A percentile compares a stretch with the other conserved stretches of the same genome.
Evolutionary conservation across 2,329 filamentous ascomycete species (phyloP).

Genomic region (Ceratocystis colombiana): DNA sequence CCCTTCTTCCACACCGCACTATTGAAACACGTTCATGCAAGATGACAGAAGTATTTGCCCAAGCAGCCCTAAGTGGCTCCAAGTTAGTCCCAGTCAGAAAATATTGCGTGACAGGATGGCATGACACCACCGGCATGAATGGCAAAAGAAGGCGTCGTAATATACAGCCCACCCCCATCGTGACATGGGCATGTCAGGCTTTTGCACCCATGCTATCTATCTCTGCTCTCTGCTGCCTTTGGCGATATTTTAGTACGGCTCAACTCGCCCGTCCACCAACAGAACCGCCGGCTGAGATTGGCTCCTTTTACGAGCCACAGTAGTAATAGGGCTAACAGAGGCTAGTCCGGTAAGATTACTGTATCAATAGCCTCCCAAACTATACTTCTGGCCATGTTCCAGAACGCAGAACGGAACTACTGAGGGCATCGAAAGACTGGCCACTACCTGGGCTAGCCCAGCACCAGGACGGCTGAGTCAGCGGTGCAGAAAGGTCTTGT

Average conservation of each 20-base stretch:
- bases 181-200: neutral
- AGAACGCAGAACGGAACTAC: neutral
- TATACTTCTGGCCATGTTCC: conserved; percentile 7
- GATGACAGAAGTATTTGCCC: neutral
- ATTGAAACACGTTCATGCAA: conserved; percentile 9
- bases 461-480: neutral
- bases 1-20: neutral
- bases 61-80: neutral
- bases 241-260: neutral
- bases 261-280: neutral
- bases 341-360: neutral
- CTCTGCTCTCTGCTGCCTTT: neutral
- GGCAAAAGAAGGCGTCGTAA: neutral
- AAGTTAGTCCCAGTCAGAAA: neutral
- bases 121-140: neutral
- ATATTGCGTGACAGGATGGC: neutral
- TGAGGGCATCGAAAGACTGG: neutral
- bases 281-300: neutral
- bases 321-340: neutral
- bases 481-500: neutral
- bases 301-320: neutral
- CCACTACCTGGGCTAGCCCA: neutral
- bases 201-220: neutral
- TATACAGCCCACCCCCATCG: neutral
- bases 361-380: neutral